Evolutionary conservation across 2,329 filamentous ascomycete genomes (phyloP).

Genomic region (Xylariaceae sp.): DNA sequence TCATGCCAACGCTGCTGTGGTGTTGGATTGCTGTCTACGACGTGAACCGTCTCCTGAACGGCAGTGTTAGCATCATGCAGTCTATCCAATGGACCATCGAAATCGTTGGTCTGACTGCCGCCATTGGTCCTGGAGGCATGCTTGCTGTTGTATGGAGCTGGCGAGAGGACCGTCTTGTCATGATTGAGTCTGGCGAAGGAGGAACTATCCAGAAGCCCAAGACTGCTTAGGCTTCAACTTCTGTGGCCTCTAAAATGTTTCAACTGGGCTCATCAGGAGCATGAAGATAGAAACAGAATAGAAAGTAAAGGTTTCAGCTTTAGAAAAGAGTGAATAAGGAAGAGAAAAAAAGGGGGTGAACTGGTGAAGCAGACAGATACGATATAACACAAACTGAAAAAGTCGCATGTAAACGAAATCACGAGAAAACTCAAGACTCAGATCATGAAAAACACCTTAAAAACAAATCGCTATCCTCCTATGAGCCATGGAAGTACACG

Average conservation of each 20-base stretch:
- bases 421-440: no score
- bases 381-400: background rate
- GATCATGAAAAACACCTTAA: background rate
- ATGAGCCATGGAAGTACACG: background rate
- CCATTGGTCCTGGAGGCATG: slow-evolving; percentile 26
- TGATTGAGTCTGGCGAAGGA: slow-evolving; percentile 24
- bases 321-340: background rate
- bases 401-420: background rate
- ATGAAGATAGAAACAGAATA: background rate
- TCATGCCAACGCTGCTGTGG: slow-evolving; percentile 25
- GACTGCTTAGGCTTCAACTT: slow-evolving; percentile 1
- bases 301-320: background rate
- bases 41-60: slow-evolving; percentile 21
- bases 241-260: background rate
- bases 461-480: slow-evolving; percentile 7
- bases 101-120: slow-evolving; percentile 19
- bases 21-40: slow-evolving; percentile 26
- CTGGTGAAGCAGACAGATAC: background rate
- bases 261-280: background rate
- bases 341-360: background rate
- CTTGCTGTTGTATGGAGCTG: slow-evolving; percentile 26
- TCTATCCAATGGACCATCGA: slow-evolving; percentile 19
- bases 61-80: slow-evolving; percentile 1
- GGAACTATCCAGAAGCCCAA: slow-evolving; percentile 23
- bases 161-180: slow-evolving; percentile 27